phyloP scores from a whole-genome alignment of 306 rosid species.

The Pachyrhizus erosus region DNA sequence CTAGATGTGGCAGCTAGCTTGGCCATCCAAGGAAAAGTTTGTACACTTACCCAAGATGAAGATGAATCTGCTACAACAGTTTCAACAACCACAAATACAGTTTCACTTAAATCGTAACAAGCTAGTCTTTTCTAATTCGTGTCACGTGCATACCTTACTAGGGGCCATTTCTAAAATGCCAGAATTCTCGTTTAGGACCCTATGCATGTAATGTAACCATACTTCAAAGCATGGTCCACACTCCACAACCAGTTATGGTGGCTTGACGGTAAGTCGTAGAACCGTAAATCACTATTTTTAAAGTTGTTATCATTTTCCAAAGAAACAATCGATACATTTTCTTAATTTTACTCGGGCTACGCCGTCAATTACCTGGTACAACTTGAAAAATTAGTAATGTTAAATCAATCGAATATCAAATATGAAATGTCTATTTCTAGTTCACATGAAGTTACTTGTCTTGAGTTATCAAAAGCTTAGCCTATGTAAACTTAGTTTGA shows the following conservation, averaged over 20 bases:
- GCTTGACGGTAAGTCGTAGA: not conserved
- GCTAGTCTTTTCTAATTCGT: slow-evolving; percentile 23
- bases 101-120: slow-evolving; percentile 47
- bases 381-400: not conserved
- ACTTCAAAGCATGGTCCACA: slow-evolving; percentile 20
- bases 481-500: not conserved
- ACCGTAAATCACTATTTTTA: not conserved
- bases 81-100: slow-evolving; percentile 39
- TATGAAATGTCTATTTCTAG: not conserved
- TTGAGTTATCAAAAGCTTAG: no score
- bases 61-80: not conserved
- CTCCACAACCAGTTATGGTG: not conserved
- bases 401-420: not conserved
- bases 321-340: not conserved
- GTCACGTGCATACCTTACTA: slow-evolving; percentile 30
- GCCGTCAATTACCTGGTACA: not conserved
- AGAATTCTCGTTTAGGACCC: not conserved
- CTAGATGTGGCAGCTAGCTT: not conserved
- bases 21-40: slow-evolving; percentile 35
- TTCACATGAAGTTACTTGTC: no score
- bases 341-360: not conserved
- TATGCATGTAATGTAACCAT: slow-evolving; percentile 25
- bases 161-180: slow-evolving; percentile 6
- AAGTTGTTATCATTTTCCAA: not conserved
- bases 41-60: slow-evolving; percentile 29